These are phyloP conservation scores for Coemansia sp. DNA, from an alignment of 192 early-diverging fungal species.

Conservation along the genomic window DNA sequence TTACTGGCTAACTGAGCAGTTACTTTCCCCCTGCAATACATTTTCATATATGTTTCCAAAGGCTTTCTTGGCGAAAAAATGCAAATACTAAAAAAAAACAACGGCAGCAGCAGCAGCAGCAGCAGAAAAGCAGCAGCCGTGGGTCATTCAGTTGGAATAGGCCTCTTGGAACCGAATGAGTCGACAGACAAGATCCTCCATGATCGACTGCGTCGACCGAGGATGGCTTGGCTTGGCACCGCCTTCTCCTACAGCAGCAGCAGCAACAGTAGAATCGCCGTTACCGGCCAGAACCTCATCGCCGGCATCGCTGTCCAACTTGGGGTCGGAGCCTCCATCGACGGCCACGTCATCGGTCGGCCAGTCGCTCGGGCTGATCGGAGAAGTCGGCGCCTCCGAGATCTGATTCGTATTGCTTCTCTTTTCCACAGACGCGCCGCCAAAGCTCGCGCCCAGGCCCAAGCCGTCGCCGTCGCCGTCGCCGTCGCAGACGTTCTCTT, in stretches of 20 bases:
- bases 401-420: slow-evolving; percentile 8
- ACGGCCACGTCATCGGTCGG: slow-evolving; percentile 27
- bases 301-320: not conserved
- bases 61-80: too few relatives aligned
- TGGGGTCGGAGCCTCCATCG: not conserved
- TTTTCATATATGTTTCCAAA: too few relatives aligned
- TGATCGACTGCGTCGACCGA: slow-evolving; percentile 39
- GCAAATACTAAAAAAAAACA: too few relatives aligned
- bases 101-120: too few relatives aligned
- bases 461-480: too few relatives aligned
- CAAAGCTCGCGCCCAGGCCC: not conserved
- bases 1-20: too few relatives aligned
- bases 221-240: slow-evolving; percentile 6
- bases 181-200: slow-evolving; percentile 49
- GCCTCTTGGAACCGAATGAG: slow-evolving; percentile 52
- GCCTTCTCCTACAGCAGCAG: too few relatives aligned
- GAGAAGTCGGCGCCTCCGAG: slow-evolving; percentile 47
- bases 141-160: slow-evolving; percentile 33
- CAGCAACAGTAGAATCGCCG: too few relatives aligned
- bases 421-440: not conserved
- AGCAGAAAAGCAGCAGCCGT: too few relatives aligned
- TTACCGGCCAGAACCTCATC: too few relatives aligned
- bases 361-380: slow-evolving; percentile 47
- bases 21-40: too few relatives aligned
- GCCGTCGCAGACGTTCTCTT: not conserved